These are phyloP conservation scores for Podaxis mareebaensis DNA, from an alignment of 768 basidiomycete species.

Conservation along the genomic window DNA sequence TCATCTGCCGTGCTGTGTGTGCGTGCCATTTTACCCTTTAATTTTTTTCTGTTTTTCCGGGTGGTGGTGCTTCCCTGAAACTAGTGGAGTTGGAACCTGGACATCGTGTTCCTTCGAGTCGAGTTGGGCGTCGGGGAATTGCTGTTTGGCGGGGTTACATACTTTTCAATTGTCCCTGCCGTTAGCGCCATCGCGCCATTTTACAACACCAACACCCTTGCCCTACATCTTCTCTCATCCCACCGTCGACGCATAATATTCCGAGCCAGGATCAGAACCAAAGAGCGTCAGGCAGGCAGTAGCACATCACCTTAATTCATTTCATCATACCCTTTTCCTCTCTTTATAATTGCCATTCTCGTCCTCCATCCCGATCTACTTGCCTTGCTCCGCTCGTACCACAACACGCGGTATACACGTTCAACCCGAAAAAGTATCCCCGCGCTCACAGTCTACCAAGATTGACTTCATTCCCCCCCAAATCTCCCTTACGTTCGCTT, in stretches of 20 bases:
- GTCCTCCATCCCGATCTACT: constrained; percentile 12
- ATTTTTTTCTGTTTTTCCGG: background rate
- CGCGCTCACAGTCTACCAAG: background rate
- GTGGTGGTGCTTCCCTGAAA: background rate
- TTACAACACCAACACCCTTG: constrained; percentile 5
- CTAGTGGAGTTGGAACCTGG: background rate
- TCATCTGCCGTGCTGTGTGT: background rate
- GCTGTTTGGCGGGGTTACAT: background rate
- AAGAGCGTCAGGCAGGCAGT: background rate
- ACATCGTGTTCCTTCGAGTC: background rate
- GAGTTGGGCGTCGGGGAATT: background rate
- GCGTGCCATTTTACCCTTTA: background rate
- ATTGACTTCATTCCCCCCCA: background rate
- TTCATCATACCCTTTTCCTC: background rate
- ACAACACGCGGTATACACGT: constrained; percentile 15
- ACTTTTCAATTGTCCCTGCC: background rate
- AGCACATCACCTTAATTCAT: constrained; percentile 1
- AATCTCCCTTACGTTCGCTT: background rate
- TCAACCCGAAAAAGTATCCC: background rate
- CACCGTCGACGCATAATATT: constrained; percentile 1
- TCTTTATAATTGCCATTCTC: constrained; percentile 16
- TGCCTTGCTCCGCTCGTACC: constrained; percentile 1
- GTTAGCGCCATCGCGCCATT: constrained; percentile 4
- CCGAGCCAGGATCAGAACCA: constrained; percentile 6
- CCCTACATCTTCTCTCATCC: background rate